Evolutionary conservation across 768 basidiomycete species (phyloP).

Genomic region (Phlebiopsis gigantea): DNA sequence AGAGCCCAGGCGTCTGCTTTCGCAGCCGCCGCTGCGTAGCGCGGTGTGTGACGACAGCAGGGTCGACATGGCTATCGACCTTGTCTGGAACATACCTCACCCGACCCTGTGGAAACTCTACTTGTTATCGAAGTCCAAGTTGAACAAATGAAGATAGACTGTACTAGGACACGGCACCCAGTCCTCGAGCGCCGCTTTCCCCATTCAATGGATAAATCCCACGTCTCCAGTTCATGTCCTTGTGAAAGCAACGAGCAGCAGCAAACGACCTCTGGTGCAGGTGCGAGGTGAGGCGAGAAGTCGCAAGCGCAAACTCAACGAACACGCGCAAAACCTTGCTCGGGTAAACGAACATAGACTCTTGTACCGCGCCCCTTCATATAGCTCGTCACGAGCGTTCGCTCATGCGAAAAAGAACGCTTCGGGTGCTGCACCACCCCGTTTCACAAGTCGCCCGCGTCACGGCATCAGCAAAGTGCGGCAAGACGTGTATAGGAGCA

Average conservation of each 20-base stretch:
- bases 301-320: neutral
- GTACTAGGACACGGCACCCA: too few relatives aligned
- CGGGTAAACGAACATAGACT: neutral
- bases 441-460: too few relatives aligned
- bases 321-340: neutral
- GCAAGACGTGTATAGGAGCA: too few relatives aligned
- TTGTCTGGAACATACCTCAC: neutral
- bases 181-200: too few relatives aligned
- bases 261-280: too few relatives aligned
- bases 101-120: neutral
- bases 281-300: too few relatives aligned
- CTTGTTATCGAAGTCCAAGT: neutral
- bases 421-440: too few relatives aligned
- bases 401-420: neutral
- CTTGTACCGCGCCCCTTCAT: neutral
- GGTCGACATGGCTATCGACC: neutral
- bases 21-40: neutral
- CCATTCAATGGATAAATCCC: too few relatives aligned
- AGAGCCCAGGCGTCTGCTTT: neutral
- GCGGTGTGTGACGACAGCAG: neutral
- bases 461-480: too few relatives aligned
- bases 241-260: too few relatives aligned
- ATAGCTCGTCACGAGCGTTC: neutral
- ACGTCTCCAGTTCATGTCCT: too few relatives aligned
- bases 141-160: neutral